Conservation (phyloP, 345 rosid genomes). For the Microthlaspi erraticum region DNA sequence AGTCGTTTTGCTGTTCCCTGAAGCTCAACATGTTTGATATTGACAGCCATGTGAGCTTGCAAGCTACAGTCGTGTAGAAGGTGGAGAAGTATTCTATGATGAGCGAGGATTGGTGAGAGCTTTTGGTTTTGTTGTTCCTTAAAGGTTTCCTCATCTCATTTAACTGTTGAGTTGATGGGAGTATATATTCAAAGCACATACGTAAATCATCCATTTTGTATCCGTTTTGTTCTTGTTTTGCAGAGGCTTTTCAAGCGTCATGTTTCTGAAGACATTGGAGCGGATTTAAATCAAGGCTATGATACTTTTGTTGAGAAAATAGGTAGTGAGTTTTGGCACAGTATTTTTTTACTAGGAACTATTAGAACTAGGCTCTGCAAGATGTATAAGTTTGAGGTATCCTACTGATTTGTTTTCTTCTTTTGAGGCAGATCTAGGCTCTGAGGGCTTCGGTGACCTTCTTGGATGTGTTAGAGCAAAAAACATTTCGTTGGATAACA, state of each 20-base stretch:
- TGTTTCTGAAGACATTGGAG: slow-evolving; percentile 79
- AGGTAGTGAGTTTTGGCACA: slow-evolving; percentile 59
- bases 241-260: slow-evolving; percentile 91
- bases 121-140: slow-evolving; percentile 36
- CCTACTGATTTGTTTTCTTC: slow-evolving; percentile 31
- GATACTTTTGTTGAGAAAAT: slow-evolving; percentile 81
- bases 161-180: neutral
- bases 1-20: neutral
- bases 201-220: slow-evolving; percentile 5
- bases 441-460: slow-evolving; percentile 87
- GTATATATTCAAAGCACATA: slow-evolving; percentile 2
- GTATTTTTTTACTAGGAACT: slow-evolving; percentile 12
- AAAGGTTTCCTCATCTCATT: neutral
- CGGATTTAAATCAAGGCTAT: slow-evolving; percentile 92
- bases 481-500: slow-evolving; percentile 79
- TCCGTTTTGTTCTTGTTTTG: slow-evolving; percentile 30
- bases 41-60: slow-evolving; percentile 89
- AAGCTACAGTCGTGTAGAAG: slow-evolving; percentile 87
- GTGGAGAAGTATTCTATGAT: slow-evolving; percentile 82
- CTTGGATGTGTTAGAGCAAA: slow-evolving; percentile 86
- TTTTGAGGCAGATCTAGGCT: slow-evolving; percentile 73
- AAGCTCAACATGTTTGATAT: slow-evolving; percentile 11
- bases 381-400: slow-evolving; percentile 16
- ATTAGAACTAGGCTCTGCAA: slow-evolving; percentile 12
- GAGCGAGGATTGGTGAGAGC: slow-evolving; percentile 76